Base-by-base conservation (phyloP, 768 basidiomycete species). In the Suillus clintonianus region DNA sequence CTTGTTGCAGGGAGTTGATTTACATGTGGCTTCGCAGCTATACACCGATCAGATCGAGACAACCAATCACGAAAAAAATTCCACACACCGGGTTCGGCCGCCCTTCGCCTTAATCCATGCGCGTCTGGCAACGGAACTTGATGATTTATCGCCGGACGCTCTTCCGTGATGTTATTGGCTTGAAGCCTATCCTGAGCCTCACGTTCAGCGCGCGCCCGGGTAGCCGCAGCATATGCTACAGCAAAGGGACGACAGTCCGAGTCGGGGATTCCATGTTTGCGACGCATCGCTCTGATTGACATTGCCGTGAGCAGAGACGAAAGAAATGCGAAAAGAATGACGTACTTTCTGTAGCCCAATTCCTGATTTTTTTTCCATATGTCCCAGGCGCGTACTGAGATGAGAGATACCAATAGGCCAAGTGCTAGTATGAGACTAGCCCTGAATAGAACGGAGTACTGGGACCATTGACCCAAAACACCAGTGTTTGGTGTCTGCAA, bases 231-330 rank as follows among this genome's bases (percentile, higher is more conserved):
- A 76, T 91, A 92, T n/a, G 92, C 93, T 66, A 94, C 90, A 74
- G 90, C 90, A 82, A 94, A 94, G 14, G 92, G 91, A 37, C 92
- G 83, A 66, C 86, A 82, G 79, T 94, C 92, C 62, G 81, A 82
- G 80, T 94, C 92, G 19, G 92, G 93, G 64, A 94, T 94, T 53
- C 92, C 93, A 71, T 92, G 86, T 77, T 85, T 82, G 67, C 92
- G 81, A 64, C 92, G 86, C 81, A 87, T 87, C 66, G 87, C 82
- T 69, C 90, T 92, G 67, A 42, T 14, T 62, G 63, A 39, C 64
- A 62, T 61, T 56, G 60, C 30, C 57, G 64, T 73, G 39, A 73
- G 69, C 64, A 10, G 39, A 10, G 32, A 10, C 24, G 64, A 56
- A 65, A 55, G 32, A 48, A 39, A 34, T 41, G 15, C 45, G 14